Base-by-base conservation (phyloP, 305 asterid species). In the Ajuga reptans region DNA sequence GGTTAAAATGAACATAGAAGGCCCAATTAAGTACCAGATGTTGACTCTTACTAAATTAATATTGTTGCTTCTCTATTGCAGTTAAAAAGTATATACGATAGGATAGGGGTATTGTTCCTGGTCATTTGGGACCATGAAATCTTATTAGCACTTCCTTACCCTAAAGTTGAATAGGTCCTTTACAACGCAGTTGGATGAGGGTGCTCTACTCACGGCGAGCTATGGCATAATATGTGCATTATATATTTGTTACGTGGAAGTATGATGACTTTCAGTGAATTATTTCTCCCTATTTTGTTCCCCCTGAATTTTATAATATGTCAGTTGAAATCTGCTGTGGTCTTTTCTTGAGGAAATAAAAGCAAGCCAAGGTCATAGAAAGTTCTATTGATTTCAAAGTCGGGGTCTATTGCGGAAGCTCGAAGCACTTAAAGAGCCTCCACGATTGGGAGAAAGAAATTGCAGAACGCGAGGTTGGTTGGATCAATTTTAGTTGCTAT, bases 321-420 rank as follows among this genome's bases (percentile, higher is more conserved):
- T 66, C 67, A n/a, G 31, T 31, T 45, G 65, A 49, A 65, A 47
- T 29, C 60, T 29, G 5, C 29, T 46, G 31, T 75, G 76, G 46
- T 41, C 75, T 70, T 60, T 68, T 18, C 56, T 78, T 61, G 24
- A 75, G 74, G 42, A 76, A 73, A 68, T 78, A 33, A 72, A 78
- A 92, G 98, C 98, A 92, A 92, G 95, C 94, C 66, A 92, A 84
- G 80, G 97, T 90, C 81, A 90, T 92, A 47, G 87, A 77, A 80
- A 78, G 76, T 50, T 78, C 94, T 64, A 29, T 87, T 75, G 95
- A 90, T 78, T 82, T 90, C 75, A 86, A 79, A 83, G 95, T 93
- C 68, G 90, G 85, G 65, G 73, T 78, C 56, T 84, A 65, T 73
- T 86, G 90, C 21, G 94, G 97, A 78, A 83, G 81, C 80, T 80